phyloP scores from a whole-genome alignment of 1,139 yeast genomes.

The Wickerhamiella infanticola region DNA sequence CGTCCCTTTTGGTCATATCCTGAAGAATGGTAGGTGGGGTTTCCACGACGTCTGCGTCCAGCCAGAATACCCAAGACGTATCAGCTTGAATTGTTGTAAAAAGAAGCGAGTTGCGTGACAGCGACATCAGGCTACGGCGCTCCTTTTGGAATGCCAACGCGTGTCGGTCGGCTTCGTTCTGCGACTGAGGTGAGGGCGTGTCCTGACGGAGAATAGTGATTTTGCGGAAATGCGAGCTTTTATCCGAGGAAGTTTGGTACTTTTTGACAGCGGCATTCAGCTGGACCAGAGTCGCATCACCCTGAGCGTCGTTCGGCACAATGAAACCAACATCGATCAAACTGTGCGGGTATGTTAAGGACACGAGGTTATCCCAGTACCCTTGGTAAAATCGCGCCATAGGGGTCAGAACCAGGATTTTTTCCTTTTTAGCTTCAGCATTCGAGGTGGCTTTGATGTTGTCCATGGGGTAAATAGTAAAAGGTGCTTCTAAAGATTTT shows the following conservation, averaged over 20 bases:
- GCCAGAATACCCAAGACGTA: slow-evolving; percentile 91
- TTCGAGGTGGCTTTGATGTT: slow-evolving; percentile 51
- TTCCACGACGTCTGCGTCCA: slow-evolving; percentile 87
- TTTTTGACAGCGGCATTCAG: slow-evolving; percentile 63
- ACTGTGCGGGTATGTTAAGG: slow-evolving; percentile 66
- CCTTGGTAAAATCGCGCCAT: slow-evolving; percentile 69
- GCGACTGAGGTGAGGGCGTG: slow-evolving; percentile 44
- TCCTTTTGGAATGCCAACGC: slow-evolving; percentile 69
- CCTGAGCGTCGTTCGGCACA: slow-evolving; percentile 64
- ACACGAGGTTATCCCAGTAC: slow-evolving; percentile 73
- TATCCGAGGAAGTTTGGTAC: slow-evolving; percentile 36
- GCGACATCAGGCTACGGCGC: slow-evolving; percentile 79
- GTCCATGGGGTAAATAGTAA: slow-evolving; percentile 73
- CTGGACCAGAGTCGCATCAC: slow-evolving; percentile 56
- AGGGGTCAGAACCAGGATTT: slow-evolving; percentile 73
- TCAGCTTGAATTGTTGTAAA: slow-evolving; percentile 82
- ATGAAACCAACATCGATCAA: slow-evolving; percentile 82
- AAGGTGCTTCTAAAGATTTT: slow-evolving; percentile 41
- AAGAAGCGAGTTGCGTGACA: slow-evolving; percentile 80
- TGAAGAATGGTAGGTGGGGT: slow-evolving; percentile 69
- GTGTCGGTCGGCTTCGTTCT: slow-evolving; percentile 62
- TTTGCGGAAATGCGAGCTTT: slow-evolving; percentile 29
- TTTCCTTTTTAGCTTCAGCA: slow-evolving; percentile 61
- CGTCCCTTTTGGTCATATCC: slow-evolving; percentile 75
- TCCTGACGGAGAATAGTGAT: slow-evolving; percentile 85